Evolutionary conservation across 2,329 filamentous ascomycete genomes (phyloP).

Genomic region (Teratosphaeria epicoccoides): DNA sequence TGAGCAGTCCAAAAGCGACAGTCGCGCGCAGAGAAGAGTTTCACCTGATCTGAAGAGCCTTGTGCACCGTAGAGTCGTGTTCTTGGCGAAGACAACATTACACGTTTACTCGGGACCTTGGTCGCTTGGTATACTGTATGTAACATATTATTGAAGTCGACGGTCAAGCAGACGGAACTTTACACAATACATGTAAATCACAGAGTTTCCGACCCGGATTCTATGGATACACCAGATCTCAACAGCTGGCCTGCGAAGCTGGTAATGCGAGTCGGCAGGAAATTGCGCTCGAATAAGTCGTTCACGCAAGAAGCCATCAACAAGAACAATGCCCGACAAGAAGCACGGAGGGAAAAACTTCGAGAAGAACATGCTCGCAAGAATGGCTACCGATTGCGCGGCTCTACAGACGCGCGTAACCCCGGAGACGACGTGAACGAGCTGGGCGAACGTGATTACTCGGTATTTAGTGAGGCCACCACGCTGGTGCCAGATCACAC

Average conservation of each 20-base stretch:
- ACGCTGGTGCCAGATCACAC: conserved; percentile 10
- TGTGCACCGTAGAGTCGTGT: too few relatives aligned
- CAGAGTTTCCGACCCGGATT: too few relatives aligned
- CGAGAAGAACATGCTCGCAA: conserved; percentile 11
- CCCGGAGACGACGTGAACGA: conserved; percentile 18
- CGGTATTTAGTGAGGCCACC: conserved; percentile 16
- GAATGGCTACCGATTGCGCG: conserved; percentile 6
- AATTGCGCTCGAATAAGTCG: conserved; percentile 20
- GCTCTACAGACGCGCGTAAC: conserved; percentile 3
- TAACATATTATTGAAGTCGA: too few relatives aligned
- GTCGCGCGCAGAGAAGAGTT: background rate
- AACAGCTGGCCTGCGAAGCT: conserved; percentile 11
- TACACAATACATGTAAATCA: too few relatives aligned
- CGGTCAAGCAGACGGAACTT: too few relatives aligned
- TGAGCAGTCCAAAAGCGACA: background rate
- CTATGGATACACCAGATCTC: background rate
- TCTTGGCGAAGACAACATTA: background rate
- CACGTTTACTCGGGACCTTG: background rate
- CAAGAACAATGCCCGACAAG: conserved; percentile 16
- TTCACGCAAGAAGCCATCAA: conserved; percentile 20
- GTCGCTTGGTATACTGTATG: background rate
- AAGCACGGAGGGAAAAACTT: conserved; percentile 6
- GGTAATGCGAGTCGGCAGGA: conserved; percentile 17
- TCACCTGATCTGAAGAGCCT: background rate
- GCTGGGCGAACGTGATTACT: conserved; percentile 24